phyloP scores from a whole-genome alignment of 2,329 filamentous ascomycete species.

The Sporothrix dimorphospora region DNA sequence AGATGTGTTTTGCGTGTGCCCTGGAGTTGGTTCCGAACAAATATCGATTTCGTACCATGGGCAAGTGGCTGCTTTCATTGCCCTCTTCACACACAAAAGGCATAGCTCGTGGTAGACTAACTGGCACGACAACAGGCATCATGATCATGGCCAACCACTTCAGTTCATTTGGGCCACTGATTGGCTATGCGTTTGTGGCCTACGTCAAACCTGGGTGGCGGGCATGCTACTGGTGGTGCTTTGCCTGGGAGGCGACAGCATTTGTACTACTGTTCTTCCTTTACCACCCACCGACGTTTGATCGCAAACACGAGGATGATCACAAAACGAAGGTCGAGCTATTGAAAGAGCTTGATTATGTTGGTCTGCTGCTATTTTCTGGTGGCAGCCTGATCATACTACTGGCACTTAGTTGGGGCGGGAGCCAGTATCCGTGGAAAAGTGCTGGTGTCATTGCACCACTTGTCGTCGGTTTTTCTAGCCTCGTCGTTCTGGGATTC shows the following conservation, averaged over 20 bases:
- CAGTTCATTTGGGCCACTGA: conserved; percentile 30
- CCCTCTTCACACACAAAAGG: no score
- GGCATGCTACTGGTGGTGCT: conserved; percentile 35
- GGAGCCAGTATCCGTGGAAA: conserved; percentile 39
- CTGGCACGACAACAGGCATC: background rate
- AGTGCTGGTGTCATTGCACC: conserved; percentile 38
- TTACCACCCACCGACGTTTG: conserved; percentile 44
- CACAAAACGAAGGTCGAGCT: conserved; percentile 37
- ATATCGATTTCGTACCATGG: conserved; percentile 24
- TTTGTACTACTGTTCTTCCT: conserved; percentile 37
- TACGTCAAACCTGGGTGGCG: conserved; percentile 35
- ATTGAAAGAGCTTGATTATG: conserved; percentile 44
- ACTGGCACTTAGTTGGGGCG: conserved; percentile 39
- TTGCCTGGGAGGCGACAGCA: conserved; percentile 34
- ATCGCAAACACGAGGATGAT: conserved; percentile 40
- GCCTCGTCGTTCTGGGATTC: conserved; percentile 39
- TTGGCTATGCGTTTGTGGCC: conserved; percentile 42
- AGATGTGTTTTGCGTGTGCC: conserved; percentile 42
- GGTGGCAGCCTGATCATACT: conserved; percentile 38
- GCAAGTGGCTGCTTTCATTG: background rate
- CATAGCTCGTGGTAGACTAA: no score
- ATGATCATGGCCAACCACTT: conserved; percentile 21
- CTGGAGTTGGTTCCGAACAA: conserved; percentile 29
- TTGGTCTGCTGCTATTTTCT: conserved; percentile 38
- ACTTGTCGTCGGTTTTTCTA: conserved; percentile 39